Evolutionary conservation across 495 filamentous ascomycete genomes (phyloP).

Genomic region (Entonaema liquescens): DNA sequence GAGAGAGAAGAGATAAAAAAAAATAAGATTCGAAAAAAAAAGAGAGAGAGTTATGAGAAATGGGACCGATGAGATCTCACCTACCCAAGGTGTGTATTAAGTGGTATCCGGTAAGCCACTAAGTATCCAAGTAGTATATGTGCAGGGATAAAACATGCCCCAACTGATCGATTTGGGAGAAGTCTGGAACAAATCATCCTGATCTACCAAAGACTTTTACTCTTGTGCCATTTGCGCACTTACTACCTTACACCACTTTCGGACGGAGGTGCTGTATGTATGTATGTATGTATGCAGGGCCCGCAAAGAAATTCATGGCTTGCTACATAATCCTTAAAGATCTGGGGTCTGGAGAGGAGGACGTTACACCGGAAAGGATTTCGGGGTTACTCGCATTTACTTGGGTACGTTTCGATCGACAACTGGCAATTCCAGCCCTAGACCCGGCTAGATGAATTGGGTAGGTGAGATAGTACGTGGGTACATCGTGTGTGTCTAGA

Average conservation of each 20-base stretch:
- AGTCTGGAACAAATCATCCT: constrained; percentile 15
- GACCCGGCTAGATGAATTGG: background rate
- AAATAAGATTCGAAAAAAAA: constrained; percentile 2
- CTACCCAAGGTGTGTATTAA: constrained; percentile 5
- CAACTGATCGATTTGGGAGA: constrained; percentile 14
- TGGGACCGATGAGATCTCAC: constrained; percentile 18
- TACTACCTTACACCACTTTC: no score
- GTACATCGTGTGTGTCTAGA: background rate
- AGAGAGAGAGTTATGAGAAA: constrained; percentile 6
- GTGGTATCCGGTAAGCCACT: constrained; percentile 17
- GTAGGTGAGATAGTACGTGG: constrained; percentile 2
- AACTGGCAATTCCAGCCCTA: background rate
- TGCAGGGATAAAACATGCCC: constrained; percentile 26
- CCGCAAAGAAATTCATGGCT: background rate
- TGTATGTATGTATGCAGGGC: background rate
- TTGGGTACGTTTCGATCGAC: constrained; percentile 6
- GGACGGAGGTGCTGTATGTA: no score
- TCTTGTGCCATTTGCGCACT: background rate
- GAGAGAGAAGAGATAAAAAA: background rate
- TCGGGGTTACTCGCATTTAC: constrained; percentile 7
- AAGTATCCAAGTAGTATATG: background rate
- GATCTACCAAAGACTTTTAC: background rate
- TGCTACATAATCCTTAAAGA: constrained; percentile 1
- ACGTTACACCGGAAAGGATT: constrained; percentile 32
- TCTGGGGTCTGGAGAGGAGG: constrained; percentile 9